These are phyloP conservation scores for Tuber aestivum DNA, from an alignment of 495 filamentous ascomycete species.

Conservation along the genomic window DNA sequence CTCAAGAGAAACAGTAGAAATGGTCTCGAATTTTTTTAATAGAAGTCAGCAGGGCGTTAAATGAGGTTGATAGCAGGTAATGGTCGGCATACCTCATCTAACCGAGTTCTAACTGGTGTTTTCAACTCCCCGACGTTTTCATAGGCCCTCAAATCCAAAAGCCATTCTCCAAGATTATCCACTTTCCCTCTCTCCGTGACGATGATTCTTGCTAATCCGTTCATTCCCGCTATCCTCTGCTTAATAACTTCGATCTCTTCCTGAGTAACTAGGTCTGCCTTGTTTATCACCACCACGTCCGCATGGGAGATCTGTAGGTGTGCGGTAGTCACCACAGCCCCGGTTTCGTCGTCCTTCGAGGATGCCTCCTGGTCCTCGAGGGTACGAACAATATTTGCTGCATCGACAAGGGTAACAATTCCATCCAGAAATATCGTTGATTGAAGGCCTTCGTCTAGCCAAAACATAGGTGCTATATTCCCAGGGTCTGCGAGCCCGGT, in stretches of 20 bases:
- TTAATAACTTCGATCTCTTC: constrained; percentile 60
- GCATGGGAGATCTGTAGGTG: constrained; percentile 95
- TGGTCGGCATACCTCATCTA: constrained; percentile 64
- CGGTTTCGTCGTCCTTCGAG: constrained; percentile 51
- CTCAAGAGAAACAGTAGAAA: constrained; percentile 72
- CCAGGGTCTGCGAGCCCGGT: constrained; percentile 93
- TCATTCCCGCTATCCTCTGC: constrained; percentile 71
- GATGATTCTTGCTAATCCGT: constrained; percentile 79
- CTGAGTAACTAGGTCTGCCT: constrained; percentile 74
- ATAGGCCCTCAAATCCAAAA: constrained; percentile 90
- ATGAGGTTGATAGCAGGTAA: neutral
- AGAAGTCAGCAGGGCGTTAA: neutral
- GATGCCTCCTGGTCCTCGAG: constrained; percentile 68
- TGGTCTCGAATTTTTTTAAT: constrained; percentile 53
- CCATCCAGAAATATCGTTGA: constrained; percentile 94
- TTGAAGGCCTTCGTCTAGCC: constrained; percentile 90
- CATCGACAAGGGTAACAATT: constrained; percentile 92
- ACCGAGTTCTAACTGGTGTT: constrained; percentile 64
- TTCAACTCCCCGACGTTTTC: constrained; percentile 68
- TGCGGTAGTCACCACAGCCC: constrained; percentile 73
- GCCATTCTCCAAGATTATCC: constrained; percentile 69
- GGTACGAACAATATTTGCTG: constrained; percentile 76
- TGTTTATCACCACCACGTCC: constrained; percentile 93
- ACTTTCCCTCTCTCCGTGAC: constrained; percentile 72
- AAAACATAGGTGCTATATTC: constrained; percentile 92